phyloP scores from a whole-genome alignment of 768 basidiomycete species.

The Pleurotus citrinopileatus region DNA sequence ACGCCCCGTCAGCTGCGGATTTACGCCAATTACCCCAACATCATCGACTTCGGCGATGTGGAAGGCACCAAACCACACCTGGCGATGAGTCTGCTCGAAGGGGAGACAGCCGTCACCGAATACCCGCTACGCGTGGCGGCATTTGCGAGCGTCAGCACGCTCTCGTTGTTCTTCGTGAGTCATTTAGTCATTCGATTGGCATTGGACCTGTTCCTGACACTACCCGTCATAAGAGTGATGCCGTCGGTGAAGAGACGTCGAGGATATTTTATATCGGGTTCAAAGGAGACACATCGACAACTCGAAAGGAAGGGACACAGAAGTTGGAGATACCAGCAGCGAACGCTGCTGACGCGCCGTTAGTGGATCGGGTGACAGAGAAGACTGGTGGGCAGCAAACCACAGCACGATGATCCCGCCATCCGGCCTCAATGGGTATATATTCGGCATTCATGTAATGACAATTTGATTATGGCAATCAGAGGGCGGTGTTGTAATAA shows the following conservation, averaged over 20 bases:
- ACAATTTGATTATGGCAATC: no score
- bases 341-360: constrained; percentile 69
- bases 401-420: constrained; percentile 49
- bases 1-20: constrained; percentile 74
- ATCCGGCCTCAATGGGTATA: no score
- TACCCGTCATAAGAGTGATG: constrained; percentile 48
- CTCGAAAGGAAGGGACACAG: constrained; percentile 55
- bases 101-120: constrained; percentile 65
- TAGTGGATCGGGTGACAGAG: constrained; percentile 59
- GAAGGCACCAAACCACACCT: constrained; percentile 69
- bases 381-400: constrained; percentile 60
- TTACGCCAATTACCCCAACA: constrained; percentile 70
- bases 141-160: constrained; percentile 68
- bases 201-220: constrained; percentile 4
- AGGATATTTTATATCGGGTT: constrained; percentile 82
- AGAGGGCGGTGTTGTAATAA: no score
- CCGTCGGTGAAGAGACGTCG: constrained; percentile 61
- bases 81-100: constrained; percentile 67
- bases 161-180: constrained; percentile 82
- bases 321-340: constrained; percentile 78
- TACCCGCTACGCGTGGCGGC: constrained; percentile 77
- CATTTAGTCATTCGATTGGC: constrained; percentile 10
- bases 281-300: constrained; percentile 63
- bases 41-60: constrained; percentile 75
- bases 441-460: no score